These are phyloP conservation scores for Fusarium veterinarium DNA, from an alignment of 2,329 filamentous ascomycete species.

Conservation along the genomic window DNA sequence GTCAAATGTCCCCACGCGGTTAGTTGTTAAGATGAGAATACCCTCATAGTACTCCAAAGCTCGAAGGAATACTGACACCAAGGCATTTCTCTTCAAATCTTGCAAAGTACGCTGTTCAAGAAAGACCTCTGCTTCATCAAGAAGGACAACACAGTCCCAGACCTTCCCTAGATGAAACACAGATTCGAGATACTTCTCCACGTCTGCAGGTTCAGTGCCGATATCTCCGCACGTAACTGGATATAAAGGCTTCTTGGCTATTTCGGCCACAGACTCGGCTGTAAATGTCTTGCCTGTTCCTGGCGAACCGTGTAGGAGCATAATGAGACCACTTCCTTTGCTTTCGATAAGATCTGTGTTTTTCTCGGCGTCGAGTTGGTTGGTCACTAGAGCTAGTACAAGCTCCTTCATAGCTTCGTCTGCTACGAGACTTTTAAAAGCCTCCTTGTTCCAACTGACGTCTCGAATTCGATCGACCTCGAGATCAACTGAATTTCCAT, in stretches of 20 bases:
- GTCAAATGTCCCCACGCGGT: conserved; percentile 16
- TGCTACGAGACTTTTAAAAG: not conserved
- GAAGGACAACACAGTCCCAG: conserved; percentile 24
- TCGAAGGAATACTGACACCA: not conserved
- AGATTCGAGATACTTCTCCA: conserved; percentile 30
- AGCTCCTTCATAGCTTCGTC: conserved; percentile 17
- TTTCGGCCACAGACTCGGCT: conserved; percentile 30
- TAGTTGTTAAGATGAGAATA: not conserved
- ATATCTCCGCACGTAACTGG: conserved; percentile 34
- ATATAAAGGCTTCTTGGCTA: conserved; percentile 30
- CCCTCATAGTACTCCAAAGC: conserved; percentile 15
- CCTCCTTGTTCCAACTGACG: not conserved
- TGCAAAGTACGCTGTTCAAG: not conserved
- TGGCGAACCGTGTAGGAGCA: not conserved
- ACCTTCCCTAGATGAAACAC: conserved; percentile 24
- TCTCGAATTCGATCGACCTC: conserved; percentile 6
- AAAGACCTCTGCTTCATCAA: conserved; percentile 24
- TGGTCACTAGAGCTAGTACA: conserved; percentile 2
- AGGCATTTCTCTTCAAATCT: not conserved
- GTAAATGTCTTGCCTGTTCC: conserved; percentile 29
- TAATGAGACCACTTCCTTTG: conserved; percentile 10
- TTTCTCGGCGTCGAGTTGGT: conserved; percentile 8
- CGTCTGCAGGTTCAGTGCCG: conserved; percentile 28
- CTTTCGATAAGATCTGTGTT: conserved; percentile 21
- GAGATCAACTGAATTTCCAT: not conserved